Percentiles rank a stretch among this genome's conserved stretches.
Evolutionary conservation across 768 basidiomycete genomes (phyloP).

Genomic region (Sistotremastrum suecicum): DNA sequence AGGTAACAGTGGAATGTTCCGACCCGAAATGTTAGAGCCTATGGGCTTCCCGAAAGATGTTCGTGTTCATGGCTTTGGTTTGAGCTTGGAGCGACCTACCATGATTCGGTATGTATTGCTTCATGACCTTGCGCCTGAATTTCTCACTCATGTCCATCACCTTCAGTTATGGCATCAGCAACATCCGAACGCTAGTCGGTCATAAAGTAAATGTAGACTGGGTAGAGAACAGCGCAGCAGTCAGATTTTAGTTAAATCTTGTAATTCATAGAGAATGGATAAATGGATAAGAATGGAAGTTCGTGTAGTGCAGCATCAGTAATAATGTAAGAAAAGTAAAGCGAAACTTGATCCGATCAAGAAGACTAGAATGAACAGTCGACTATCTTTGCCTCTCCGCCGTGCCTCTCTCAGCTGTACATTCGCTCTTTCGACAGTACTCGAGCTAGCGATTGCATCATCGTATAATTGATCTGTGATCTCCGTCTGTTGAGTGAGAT

Average conservation of each 20-base stretch:
- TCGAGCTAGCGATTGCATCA: constrained; percentile 80
- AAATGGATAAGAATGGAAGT: too few relatives aligned
- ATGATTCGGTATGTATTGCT: constrained; percentile 79
- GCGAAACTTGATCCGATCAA: constrained; percentile 85
- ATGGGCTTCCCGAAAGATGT: constrained; percentile 98
- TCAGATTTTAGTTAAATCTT: constrained; percentile 57
- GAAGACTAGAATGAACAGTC: constrained; percentile 85
- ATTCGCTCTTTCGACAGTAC: constrained; percentile 81
- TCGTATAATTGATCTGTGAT: constrained; percentile 89
- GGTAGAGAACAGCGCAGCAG: constrained; percentile 81
- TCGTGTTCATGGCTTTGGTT: constrained; percentile 93
- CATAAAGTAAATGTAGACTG: constrained; percentile 90
- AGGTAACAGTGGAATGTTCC: constrained; percentile 98
- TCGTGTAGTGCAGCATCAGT: constrained; percentile 28
- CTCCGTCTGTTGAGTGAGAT: constrained; percentile 82
- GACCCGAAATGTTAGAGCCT: constrained; percentile 97
- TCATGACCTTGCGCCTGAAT: neutral
- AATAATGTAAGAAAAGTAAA: constrained; percentile 86
- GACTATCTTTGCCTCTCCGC: constrained; percentile 71
- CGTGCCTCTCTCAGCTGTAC: constrained; percentile 80
- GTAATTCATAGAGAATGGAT: too few relatives aligned
- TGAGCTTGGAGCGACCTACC: constrained; percentile 87
- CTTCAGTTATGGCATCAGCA: constrained; percentile 85
- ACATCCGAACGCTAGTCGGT: constrained; percentile 91
- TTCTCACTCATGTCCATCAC: neutral